Evolutionary conservation across 1,139 yeast genomes (phyloP).

Genomic region (Nematodospora anomalae): DNA sequence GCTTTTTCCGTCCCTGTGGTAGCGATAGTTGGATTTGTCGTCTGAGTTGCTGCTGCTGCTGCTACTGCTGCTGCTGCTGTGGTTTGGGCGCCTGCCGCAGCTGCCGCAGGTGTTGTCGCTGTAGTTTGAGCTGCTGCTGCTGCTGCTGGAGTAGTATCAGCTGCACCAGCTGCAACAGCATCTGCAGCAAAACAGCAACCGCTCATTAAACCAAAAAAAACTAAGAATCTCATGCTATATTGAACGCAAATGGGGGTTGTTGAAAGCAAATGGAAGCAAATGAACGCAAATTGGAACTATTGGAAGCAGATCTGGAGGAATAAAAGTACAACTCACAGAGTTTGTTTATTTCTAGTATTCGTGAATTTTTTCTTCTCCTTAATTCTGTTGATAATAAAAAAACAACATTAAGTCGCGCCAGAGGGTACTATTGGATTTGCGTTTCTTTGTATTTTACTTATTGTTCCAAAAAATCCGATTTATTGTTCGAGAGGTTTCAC

Average conservation of each 20-base stretch:
- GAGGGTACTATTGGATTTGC: too few relatives aligned
- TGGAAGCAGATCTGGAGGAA: too few relatives aligned
- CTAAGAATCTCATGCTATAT: slow-evolving; percentile 5
- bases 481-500: too few relatives aligned
- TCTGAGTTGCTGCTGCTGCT: slow-evolving; percentile 7
- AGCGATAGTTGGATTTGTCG: slow-evolving; percentile 4
- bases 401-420: too few relatives aligned
- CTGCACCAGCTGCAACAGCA: slow-evolving; percentile 14
- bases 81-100: slow-evolving; percentile 14
- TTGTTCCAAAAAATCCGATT: too few relatives aligned
- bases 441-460: too few relatives aligned
- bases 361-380: too few relatives aligned
- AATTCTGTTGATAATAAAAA: too few relatives aligned
- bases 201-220: slow-evolving; percentile 6
- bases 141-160: slow-evolving; percentile 16
- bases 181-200: slow-evolving; percentile 13
- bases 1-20: slow-evolving; percentile 7
- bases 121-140: slow-evolving; percentile 15
- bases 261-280: neutral
- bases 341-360: too few relatives aligned
- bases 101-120: slow-evolving; percentile 13
- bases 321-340: too few relatives aligned
- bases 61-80: slow-evolving; percentile 10
- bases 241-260: neutral
- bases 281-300: too few relatives aligned